Percentiles rank a stretch among this genome's conserved stretches.
These are phyloP conservation scores for Thuja plicata DNA, from an alignment of 83 land plant species.

Conservation along the genomic window DNA sequence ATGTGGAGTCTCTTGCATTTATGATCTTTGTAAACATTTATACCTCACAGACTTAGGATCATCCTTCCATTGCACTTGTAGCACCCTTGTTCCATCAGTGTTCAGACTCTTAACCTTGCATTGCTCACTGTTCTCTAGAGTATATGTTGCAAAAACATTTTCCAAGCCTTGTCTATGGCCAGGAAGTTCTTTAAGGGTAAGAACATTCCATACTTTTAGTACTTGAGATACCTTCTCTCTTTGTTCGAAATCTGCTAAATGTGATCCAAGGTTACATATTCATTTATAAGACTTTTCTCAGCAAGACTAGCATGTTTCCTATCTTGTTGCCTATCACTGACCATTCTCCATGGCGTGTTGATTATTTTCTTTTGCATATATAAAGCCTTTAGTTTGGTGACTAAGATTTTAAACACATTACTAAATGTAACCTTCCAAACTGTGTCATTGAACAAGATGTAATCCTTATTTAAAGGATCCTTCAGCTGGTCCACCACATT, in stretches of 20 bases:
- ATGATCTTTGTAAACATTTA: too few relatives aligned
- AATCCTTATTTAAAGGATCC: too few relatives aligned
- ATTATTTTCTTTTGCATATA: constrained; percentile 27
- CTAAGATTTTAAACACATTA: constrained; percentile 42
- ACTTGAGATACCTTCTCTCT: constrained; percentile 36
- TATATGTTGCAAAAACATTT: constrained; percentile 37
- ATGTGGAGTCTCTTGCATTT: too few relatives aligned
- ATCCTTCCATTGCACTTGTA: constrained; percentile 41
- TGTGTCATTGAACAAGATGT: too few relatives aligned
- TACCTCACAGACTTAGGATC: too few relatives aligned
- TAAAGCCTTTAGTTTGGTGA: constrained; percentile 21
- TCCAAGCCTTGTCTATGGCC: constrained; percentile 12
- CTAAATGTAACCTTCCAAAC: constrained; percentile 59
- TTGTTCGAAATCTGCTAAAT: constrained; percentile 47
- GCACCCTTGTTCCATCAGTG: too few relatives aligned
- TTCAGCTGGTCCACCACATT: too few relatives aligned
- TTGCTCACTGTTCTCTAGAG: constrained; percentile 34
- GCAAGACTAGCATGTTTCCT: constrained; percentile 8
- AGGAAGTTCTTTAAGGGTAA: constrained; percentile 32
- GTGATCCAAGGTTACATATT: constrained; percentile 33
- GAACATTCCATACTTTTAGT: constrained; percentile 67
- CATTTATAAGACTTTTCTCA: constrained; percentile 29
- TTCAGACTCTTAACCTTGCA: constrained; percentile 36
- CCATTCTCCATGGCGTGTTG: constrained; percentile 35
- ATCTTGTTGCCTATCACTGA: constrained; percentile 54